Percentiles rank a stretch among this genome's conserved stretches.
These are phyloP conservation scores for Talaromyces albobiverticillius DNA, from an alignment of 2,329 filamentous ascomycete genomes.

Conservation along the genomic window DNA sequence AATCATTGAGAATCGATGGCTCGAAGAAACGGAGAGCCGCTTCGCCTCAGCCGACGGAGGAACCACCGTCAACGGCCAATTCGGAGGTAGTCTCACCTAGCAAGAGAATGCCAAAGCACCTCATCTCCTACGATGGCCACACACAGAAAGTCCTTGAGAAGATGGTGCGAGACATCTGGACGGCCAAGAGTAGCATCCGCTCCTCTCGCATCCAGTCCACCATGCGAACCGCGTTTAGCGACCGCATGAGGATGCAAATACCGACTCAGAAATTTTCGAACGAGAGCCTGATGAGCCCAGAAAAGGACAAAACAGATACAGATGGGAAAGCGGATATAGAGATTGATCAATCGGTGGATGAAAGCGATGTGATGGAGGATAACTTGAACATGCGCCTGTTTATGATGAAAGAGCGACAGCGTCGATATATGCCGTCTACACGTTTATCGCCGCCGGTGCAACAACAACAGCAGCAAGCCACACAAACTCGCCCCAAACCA, in stretches of 20 bases:
- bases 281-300: neutral
- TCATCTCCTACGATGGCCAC: slow-evolving; percentile 14
- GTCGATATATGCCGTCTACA: neutral
- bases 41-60: neutral
- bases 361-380: neutral
- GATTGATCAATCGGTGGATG: neutral
- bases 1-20: slow-evolving; percentile 1
- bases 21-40: slow-evolving; percentile 1
- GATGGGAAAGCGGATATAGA: slow-evolving; percentile 9
- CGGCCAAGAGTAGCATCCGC: slow-evolving; percentile 14
- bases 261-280: neutral
- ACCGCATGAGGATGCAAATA: slow-evolving; percentile 9
- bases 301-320: neutral
- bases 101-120: neutral
- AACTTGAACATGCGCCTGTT: slow-evolving; percentile 7
- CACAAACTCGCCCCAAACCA: slow-evolving; percentile 3
- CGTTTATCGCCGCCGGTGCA: neutral
- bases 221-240: slow-evolving; percentile 7
- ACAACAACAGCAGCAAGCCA: neutral
- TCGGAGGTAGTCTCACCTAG: neutral
- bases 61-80: neutral
- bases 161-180: slow-evolving; percentile 16
- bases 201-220: slow-evolving; percentile 9
- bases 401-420: slow-evolving; percentile 3
- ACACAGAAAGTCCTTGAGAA: slow-evolving; percentile 15